These are phyloP conservation scores for Pyrenophora teres DNA, from an alignment of 2,329 filamentous ascomycete genomes.

Conservation along the genomic window DNA sequence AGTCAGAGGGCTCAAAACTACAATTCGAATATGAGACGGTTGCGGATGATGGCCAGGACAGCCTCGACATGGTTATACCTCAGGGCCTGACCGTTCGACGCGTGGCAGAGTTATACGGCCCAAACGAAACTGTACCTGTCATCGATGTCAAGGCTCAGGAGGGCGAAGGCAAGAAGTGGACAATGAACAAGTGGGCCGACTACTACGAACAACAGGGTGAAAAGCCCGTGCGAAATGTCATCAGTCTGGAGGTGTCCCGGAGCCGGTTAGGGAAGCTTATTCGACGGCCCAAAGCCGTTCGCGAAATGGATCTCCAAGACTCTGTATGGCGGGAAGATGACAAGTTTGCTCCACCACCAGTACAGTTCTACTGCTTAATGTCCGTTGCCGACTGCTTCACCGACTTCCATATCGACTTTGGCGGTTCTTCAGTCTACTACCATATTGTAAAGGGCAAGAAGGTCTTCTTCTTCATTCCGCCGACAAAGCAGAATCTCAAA, in stretches of 20 bases:
- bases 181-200: constrained; percentile 68
- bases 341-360: constrained; percentile 63
- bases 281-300: constrained; percentile 66
- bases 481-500: constrained; percentile 69
- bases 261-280: constrained; percentile 66
- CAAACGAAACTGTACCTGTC: constrained; percentile 66
- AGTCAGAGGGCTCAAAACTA: constrained; percentile 15
- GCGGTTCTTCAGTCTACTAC: constrained; percentile 72
- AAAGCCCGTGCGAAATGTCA: constrained; percentile 70
- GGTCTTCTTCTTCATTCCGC: constrained; percentile 73
- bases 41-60: constrained; percentile 66
- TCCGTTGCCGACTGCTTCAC: constrained; percentile 73
- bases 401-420: constrained; percentile 74
- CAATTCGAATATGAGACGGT: constrained; percentile 57
- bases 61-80: constrained; percentile 71
- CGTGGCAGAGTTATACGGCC: constrained; percentile 67
- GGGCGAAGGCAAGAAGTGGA: constrained; percentile 67
- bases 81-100: constrained; percentile 65
- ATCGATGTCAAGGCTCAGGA: constrained; percentile 73
- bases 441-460: constrained; percentile 71
- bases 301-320: constrained; percentile 64
- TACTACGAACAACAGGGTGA: constrained; percentile 67
- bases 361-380: constrained; percentile 73
- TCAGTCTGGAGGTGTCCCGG: constrained; percentile 70
- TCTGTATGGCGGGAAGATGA: constrained; percentile 61